Percentiles rank a stretch among this genome's conserved stretches.
These are phyloP conservation scores for Theobroma cacao DNA, from an alignment of 345 rosid genomes.

Conservation along the genomic window DNA sequence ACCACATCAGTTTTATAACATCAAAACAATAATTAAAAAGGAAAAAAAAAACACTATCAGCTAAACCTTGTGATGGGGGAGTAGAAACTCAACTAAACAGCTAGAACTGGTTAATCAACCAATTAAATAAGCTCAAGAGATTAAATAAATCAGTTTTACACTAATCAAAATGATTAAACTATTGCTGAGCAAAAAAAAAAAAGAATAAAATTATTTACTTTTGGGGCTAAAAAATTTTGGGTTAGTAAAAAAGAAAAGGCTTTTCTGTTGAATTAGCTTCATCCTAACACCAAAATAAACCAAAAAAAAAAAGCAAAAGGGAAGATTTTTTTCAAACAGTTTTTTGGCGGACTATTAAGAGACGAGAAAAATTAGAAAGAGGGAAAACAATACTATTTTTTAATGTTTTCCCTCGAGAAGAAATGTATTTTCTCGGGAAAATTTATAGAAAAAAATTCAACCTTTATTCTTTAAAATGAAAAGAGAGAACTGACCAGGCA, in stretches of 20 bases:
- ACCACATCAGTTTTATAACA: neutral
- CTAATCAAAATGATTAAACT: neutral
- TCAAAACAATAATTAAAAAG: neutral
- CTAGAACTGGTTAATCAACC: neutral
- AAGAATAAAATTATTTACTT: neutral
- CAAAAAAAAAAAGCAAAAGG: neutral
- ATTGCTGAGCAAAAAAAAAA: too few relatives aligned
- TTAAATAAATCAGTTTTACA: neutral
- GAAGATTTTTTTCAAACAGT: neutral
- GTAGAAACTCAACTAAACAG: neutral
- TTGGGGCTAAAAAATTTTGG: neutral
- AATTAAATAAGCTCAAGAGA: neutral
- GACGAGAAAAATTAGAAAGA: neutral
- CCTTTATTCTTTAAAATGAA: neutral
- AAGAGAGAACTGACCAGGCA: conserved; percentile 48
- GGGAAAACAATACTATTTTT: neutral
- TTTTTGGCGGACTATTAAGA: neutral
- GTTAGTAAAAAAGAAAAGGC: too few relatives aligned
- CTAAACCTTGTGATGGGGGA: neutral
- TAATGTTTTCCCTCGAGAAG: neutral
- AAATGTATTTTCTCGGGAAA: neutral
- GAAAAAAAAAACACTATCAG: neutral
- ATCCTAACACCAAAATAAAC: neutral
- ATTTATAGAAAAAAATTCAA: conserved; percentile 5
- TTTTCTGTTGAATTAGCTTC: neutral